A percentile compares a stretch with the other conserved stretches of the same genome.
phyloP scores from a whole-genome alignment of 176 grass and related monocot species.

The Areca catechu region DNA sequence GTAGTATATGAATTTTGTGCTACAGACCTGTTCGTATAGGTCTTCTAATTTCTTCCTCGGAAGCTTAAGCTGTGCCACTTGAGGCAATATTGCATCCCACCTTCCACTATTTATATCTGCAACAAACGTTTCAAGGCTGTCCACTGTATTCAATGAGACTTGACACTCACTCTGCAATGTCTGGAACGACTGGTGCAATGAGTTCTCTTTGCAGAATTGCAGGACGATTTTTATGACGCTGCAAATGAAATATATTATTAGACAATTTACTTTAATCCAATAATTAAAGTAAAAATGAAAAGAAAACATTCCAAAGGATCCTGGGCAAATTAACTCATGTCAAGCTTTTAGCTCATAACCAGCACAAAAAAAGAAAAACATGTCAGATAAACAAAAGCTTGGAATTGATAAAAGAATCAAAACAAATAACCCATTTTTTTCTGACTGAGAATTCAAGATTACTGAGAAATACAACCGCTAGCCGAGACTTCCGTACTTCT shows the following conservation, averaged over 20 bases:
- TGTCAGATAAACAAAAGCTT: too few relatives aligned
- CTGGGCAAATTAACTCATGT: too few relatives aligned
- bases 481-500: too few relatives aligned
- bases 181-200: conserved; percentile 96
- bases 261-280: too few relatives aligned
- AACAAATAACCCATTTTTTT: too few relatives aligned
- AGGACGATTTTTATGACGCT: conserved; percentile 98
- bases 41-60: conserved; percentile 87
- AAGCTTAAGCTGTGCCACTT: conserved; percentile 85
- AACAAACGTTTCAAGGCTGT: conserved; percentile 77
- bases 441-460: too few relatives aligned
- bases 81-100: conserved; percentile 90
- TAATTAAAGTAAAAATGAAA: too few relatives aligned
- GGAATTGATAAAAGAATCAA: too few relatives aligned
- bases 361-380: too few relatives aligned
- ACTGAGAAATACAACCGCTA: too few relatives aligned
- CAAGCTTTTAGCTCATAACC: too few relatives aligned
- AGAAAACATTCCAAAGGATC: too few relatives aligned
- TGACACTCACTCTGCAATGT: conserved; percentile 93
- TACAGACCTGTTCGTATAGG: conserved; percentile 69
- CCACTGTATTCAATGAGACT: conserved; percentile 88
- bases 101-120: conserved; percentile 75
- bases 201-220: conserved; percentile 98
- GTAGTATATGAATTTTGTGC: neutral
- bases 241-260: conserved; percentile 5